Percentiles rank a stretch among this genome's conserved stretches.
phyloP scores from a whole-genome alignment of 2,329 filamentous ascomycete genomes.

The Phoma herbarum region DNA sequence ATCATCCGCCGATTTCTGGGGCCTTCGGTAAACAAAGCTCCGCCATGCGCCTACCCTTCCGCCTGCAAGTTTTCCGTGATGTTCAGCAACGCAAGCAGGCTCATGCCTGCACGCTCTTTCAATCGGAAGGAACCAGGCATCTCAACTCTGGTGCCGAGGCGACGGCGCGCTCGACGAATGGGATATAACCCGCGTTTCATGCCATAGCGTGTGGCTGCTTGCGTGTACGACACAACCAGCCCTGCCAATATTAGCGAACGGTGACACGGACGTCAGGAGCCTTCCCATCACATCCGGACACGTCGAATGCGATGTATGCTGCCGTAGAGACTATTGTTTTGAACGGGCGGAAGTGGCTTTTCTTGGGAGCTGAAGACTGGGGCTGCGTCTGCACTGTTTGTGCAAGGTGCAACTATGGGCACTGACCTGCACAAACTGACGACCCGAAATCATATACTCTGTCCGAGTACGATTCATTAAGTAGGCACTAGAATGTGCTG shows the following conservation, averaged over 20 bases:
- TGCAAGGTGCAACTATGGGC: background rate
- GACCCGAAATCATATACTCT: background rate
- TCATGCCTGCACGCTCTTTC: background rate
- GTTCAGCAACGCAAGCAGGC: background rate
- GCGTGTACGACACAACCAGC: constrained; percentile 15
- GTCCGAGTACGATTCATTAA: background rate
- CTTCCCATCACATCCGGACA: background rate
- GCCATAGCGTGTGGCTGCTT: constrained; percentile 18
- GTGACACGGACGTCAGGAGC: constrained; percentile 5
- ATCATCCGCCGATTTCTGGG: background rate
- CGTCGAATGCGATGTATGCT: background rate
- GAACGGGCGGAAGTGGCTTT: background rate
- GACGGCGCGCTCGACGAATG: constrained; percentile 1
- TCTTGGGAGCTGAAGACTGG: background rate
- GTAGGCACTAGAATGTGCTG: background rate
- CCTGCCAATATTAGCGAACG: background rate
- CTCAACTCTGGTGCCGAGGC: background rate
- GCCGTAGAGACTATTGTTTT: background rate
- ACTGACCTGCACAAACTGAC: background rate
- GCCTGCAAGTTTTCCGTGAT: background rate
- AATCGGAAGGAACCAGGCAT: constrained; percentile 12
- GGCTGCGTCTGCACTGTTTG: background rate
- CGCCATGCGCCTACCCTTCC: constrained; percentile 10
- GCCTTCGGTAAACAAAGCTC: background rate
- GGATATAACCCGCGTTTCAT: background rate